Evolutionary conservation across 768 basidiomycete species (phyloP).

Genomic region (Candolleomyces aberdarensis): DNA sequence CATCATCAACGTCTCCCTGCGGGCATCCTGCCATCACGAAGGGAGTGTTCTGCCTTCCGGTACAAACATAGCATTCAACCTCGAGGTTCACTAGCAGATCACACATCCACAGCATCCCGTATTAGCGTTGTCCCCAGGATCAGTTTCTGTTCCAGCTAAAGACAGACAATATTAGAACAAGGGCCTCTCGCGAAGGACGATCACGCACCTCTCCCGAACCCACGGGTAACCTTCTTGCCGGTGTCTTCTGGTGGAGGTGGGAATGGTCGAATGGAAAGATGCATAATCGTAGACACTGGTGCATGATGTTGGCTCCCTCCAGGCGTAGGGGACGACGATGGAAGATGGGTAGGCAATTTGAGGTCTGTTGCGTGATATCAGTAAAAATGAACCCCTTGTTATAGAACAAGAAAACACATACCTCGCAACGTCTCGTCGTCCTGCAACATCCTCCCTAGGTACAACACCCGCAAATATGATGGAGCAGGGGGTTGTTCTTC

Average conservation of each 20-base stretch:
- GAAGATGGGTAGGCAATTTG: slow-evolving; percentile 37
- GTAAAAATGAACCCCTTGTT: background rate
- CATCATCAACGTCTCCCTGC: no score
- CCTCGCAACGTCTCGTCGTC: slow-evolving; percentile 76
- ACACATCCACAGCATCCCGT: slow-evolving; percentile 15
- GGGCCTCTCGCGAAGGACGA: background rate
- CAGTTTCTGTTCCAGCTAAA: background rate
- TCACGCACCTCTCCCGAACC: slow-evolving; percentile 26
- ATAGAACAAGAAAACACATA: slow-evolving; percentile 30
- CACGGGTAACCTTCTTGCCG: slow-evolving; percentile 51
- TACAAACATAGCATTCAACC: background rate
- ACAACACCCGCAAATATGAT: slow-evolving; percentile 69
- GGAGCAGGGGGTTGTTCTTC: slow-evolving; percentile 77
- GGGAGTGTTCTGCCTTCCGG: no score
- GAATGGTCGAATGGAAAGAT: slow-evolving; percentile 67
- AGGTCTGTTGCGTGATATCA: slow-evolving; percentile 23
- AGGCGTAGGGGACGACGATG: slow-evolving; percentile 13
- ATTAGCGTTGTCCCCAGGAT: background rate
- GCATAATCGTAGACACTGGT: slow-evolving; percentile 60
- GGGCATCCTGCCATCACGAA: no score
- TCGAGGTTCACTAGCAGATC: slow-evolving; percentile 7
- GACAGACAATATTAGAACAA: background rate
- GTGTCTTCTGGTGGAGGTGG: slow-evolving; percentile 47
- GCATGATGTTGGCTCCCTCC: slow-evolving; percentile 12
- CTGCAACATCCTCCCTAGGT: slow-evolving; percentile 78